A percentile compares a stretch with the other conserved stretches of the same genome.
These are phyloP conservation scores for Xylaria grammica DNA, from an alignment of 495 filamentous ascomycete species.

Conservation along the genomic window DNA sequence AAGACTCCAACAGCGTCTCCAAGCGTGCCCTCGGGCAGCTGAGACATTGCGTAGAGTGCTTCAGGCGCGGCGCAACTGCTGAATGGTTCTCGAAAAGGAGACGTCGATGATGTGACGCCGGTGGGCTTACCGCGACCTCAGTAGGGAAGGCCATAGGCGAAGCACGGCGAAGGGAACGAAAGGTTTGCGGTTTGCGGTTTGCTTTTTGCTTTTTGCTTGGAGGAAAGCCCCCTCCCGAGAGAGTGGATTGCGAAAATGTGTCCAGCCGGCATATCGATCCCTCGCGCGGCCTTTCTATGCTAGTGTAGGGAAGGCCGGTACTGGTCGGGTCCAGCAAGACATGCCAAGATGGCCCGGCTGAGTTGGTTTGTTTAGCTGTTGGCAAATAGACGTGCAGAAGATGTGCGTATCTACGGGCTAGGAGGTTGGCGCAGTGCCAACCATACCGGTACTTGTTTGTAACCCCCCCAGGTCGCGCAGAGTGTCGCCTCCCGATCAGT, in stretches of 20 bases:
- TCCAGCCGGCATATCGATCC: not conserved
- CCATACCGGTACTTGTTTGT: not conserved
- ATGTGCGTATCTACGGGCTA: not conserved
- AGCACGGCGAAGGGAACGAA: constrained; percentile 4
- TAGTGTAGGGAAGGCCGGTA: not conserved
- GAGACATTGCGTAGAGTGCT: constrained; percentile 14
- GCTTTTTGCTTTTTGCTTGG: not conserved
- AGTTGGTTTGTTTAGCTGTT: not conserved
- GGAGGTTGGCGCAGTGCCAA: not conserved
- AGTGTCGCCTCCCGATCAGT: too few species aligned
- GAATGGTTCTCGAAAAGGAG: not conserved
- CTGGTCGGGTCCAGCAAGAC: not conserved
- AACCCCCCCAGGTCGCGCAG: too few species aligned
- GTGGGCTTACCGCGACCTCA: not conserved
- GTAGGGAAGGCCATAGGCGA: not conserved
- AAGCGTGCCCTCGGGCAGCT: constrained; percentile 23
- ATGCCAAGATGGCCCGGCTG: not conserved
- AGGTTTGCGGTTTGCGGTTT: too few species aligned
- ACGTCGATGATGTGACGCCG: too few species aligned
- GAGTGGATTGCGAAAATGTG: too few species aligned
- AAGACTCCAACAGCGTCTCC: constrained; percentile 20
- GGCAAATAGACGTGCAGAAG: not conserved
- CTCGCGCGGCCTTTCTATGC: not conserved
- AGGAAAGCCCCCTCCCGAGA: too few species aligned
- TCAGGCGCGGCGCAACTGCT: not conserved